Evolutionary conservation across 129 eudicot genomes (phyloP).

Genomic region (Gnaphalium uliginosum): DNA sequence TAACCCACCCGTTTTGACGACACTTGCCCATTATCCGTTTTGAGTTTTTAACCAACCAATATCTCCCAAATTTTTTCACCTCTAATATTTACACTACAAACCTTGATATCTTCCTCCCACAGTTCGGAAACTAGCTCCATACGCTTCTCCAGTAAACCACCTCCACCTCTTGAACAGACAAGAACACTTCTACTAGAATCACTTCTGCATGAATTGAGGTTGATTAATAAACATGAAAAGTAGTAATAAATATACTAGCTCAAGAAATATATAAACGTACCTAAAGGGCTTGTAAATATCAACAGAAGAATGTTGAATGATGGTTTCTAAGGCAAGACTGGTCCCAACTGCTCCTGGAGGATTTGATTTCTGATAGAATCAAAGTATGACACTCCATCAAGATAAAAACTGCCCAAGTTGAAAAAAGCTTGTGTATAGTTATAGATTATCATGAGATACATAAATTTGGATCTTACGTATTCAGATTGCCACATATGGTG

Average conservation of each 20-base stretch:
- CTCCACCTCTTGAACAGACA: conserved; percentile 98
- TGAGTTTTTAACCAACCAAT: not conserved
- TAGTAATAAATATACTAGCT: not conserved
- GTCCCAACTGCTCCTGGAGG: conserved; percentile 96
- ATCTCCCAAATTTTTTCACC: not conserved
- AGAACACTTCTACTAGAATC: conserved; percentile 57
- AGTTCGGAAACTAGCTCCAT: conserved; percentile 92
- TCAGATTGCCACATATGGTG: conserved; percentile 55
- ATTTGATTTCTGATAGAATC: conserved; percentile 68
- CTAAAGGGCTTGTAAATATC: conserved; percentile 57
- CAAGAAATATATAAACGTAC: conserved; percentile 34
- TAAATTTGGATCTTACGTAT: conserved; percentile 47
- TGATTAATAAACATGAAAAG: not conserved
- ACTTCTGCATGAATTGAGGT: conserved; percentile 37
- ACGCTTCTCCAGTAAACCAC: conserved; percentile 84
- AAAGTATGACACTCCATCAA: conserved; percentile 11
- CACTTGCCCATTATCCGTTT: not conserved
- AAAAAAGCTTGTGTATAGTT: not conserved
- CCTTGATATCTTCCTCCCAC: conserved; percentile 81
- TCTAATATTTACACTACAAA: conserved; percentile 25
- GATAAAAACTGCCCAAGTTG: conserved; percentile 1
- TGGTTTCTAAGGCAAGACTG: conserved; percentile 90
- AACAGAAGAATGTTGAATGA: conserved; percentile 67
- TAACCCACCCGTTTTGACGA: not conserved
- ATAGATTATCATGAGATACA: not conserved